Conservation (phyloP, 208 protist species). For the Acanthamoeba castellanii region DNA sequence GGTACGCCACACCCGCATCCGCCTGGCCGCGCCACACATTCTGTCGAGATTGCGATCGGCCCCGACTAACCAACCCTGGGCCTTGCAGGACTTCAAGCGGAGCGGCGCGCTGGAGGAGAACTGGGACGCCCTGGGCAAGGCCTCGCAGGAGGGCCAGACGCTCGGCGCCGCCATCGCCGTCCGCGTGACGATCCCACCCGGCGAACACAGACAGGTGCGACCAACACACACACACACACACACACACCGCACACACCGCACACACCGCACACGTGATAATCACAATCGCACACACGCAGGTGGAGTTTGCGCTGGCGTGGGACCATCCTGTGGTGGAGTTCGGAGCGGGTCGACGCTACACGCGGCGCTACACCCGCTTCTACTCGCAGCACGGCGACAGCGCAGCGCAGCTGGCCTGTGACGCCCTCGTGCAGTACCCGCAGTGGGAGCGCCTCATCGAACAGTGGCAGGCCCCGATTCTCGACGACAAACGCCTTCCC, state of each 20-base stretch:
- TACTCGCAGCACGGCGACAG: constrained; percentile 70
- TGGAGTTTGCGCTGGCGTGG: constrained; percentile 85
- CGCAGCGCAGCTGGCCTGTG: constrained; percentile 52
- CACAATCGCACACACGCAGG: neutral
- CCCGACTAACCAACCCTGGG: neutral
- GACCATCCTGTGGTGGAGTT: constrained; percentile 84
- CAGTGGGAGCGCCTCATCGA: constrained; percentile 82
- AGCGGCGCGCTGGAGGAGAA: constrained; percentile 18
- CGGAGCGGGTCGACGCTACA: constrained; percentile 55
- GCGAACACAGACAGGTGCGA: neutral
- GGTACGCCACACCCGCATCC: neutral
- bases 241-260: neutral
- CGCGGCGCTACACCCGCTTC: constrained; percentile 81
- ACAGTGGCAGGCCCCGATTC: constrained; percentile 78
- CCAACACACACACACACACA: neutral
- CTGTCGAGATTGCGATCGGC: neutral
- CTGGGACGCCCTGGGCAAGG: neutral
- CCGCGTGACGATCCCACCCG: constrained; percentile 5
- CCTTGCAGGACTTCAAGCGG: neutral
- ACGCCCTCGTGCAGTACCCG: constrained; percentile 77
- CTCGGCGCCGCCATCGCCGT: constrained; percentile 48
- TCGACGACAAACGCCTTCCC: constrained; percentile 44
- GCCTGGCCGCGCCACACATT: no score
- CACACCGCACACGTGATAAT: neutral
- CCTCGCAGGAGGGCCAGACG: neutral